Base-by-base conservation (phyloP, 2,329 filamentous ascomycete species). In the Hymenoscyphus fraxineus region DNA sequence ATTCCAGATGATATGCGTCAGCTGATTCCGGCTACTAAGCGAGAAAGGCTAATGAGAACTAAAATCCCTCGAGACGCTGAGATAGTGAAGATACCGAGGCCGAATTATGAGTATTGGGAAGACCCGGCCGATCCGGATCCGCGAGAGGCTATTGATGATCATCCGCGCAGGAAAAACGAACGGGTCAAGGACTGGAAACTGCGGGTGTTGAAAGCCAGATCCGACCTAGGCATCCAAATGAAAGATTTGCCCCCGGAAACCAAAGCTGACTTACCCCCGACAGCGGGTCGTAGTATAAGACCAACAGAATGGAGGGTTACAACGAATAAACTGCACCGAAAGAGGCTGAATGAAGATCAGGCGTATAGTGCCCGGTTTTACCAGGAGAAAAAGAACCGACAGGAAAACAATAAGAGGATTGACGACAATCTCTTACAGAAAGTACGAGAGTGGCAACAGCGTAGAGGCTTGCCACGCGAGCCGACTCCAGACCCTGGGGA, bases 401-500 rank as follows among this genome's bases (percentile, higher is more conserved):
- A 60, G 9, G 19, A 22, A 16, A 4, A 41, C 15, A 64, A 64
- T 38, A 19, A 5, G 47, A 9, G 12, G 27, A 40, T 40, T 7
- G 61, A 63, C 12, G 15, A 5, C 3, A 12, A 51, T 9, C 44
- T 59, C 7, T n/a, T 59, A 12, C 56, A 59, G 22, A 5, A 27
- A n/a, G 6, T 55, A 6, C 32, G 61, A 40, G 41, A 16, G 4
- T 54, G 56, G 32, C 61, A 63, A 55, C 31, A 6, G 16, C 16
- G 41, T 1, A 35, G 27, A 7, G 27, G 32, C 27, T 31, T 59
- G 31, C 40, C 12, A 22, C 38, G 61, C 54, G 61, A 63, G 40
- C 55, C 61, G 35, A 59, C 56, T 13, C 61, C 61, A 3, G 56
- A 59, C 39, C 27, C 61, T 6, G 41, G 6, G 10, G 56, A 59